Base-by-base conservation (phyloP, 805 yeast genomes). In the Candida corydali region DNA sequence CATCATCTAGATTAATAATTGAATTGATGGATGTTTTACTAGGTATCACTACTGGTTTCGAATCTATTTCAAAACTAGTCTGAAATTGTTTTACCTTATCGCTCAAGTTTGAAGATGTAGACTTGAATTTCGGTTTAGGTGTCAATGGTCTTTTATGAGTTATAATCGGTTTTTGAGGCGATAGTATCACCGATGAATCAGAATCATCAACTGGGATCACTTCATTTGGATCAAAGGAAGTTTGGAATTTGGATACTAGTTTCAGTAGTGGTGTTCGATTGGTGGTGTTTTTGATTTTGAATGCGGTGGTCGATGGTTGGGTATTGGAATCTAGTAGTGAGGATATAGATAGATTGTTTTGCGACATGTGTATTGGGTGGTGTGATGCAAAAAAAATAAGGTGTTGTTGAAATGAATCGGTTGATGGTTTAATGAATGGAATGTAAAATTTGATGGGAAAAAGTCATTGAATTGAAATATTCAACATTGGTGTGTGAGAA, bases 21-120 rank as follows among this genome's bases (percentile, higher is more conserved):
- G 70, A 60, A 36, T 57, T 61, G 18, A 67, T 67, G 5, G 69
- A 62, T 1, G 72, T 55, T 34, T 55, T 62, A 47, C 57, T 61
- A n/a, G 42, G 45, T 23, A 27, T 5, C 34, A 24, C n/a, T n/a
- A 38, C 29, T 15, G 39, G 32, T 11, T 37, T 32, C 14, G 40
- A 40, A 6, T 36, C 37, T 11, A 52, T 17, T 34, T 51, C 54
- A 39, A 63, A 57, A 31, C 45, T 51, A 0, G 65, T 54, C 38
- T 61, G 67, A 45, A 57, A 64, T 39, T 52, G 45, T 36, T 50
- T 54, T 33, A 61, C 49, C 32, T 54, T 61, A 32, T 57, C 63
- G 24, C 50, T 45, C 11, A 31, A 36, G 20, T 37, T 31, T 11
- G 36, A 36, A 2, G 39, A 25, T 19, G 27, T 25, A 23, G 24